These are phyloP conservation scores for Mortierella sp. DNA, from an alignment of 371 early-diverging fungal species.

Conservation along the genomic window DNA sequence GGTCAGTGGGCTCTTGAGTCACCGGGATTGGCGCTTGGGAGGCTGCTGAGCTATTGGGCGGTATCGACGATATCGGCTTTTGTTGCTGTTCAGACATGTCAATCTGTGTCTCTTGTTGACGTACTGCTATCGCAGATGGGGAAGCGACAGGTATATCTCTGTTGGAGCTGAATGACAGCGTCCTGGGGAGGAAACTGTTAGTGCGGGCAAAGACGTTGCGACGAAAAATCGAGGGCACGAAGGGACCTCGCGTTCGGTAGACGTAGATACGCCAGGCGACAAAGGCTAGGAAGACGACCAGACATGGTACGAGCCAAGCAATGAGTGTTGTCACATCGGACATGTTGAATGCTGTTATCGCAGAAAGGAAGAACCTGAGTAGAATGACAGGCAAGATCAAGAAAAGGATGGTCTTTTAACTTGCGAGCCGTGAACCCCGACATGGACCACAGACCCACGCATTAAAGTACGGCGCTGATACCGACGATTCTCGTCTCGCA, in stretches of 20 bases:
- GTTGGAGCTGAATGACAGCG: conserved; percentile 17
- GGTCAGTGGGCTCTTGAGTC: background rate
- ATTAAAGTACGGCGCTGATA: too few species aligned
- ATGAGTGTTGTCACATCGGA: conserved; percentile 30
- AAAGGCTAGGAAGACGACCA: conserved; percentile 18
- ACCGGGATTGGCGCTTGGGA: conserved; percentile 9
- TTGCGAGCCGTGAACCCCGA: too few species aligned
- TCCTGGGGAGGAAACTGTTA: conserved; percentile 27
- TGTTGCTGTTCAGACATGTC: conserved; percentile 16
- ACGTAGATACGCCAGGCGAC: conserved; percentile 34
- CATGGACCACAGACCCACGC: too few species aligned
- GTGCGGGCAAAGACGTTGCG: conserved; percentile 45
- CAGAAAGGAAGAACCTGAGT: too few species aligned
- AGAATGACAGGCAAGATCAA: too few species aligned
- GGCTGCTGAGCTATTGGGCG: conserved; percentile 1
- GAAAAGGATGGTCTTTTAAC: too few species aligned
- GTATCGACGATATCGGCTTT: conserved; percentile 9
- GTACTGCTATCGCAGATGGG: conserved; percentile 10
- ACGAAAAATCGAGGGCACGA: conserved; percentile 26
- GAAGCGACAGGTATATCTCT: background rate
- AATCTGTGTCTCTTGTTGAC: conserved; percentile 36
- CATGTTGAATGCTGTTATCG: conserved; percentile 1
- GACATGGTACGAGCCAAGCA: conserved; percentile 40
- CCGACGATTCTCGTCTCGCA: too few species aligned
- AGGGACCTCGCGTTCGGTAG: conserved; percentile 32